Evolutionary conservation across 805 yeast species (phyloP).

Genomic region (Candida maris): DNA sequence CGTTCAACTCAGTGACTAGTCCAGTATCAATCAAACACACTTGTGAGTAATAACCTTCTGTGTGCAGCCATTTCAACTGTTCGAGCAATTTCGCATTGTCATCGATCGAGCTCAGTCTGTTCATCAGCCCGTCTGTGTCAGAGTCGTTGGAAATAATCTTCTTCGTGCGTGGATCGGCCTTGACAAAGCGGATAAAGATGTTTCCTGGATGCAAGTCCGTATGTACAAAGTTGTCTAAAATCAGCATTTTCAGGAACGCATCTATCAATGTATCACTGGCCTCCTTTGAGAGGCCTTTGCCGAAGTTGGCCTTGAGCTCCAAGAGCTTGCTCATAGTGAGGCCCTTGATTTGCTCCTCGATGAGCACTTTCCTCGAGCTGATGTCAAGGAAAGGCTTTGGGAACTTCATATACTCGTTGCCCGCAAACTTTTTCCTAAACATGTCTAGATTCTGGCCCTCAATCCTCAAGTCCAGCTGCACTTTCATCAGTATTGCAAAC

Average conservation of each 20-base stretch:
- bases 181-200: conserved; percentile 53
- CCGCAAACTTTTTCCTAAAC: conserved; percentile 66
- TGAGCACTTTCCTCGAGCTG: conserved; percentile 67
- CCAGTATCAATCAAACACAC: conserved; percentile 93
- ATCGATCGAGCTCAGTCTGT: conserved; percentile 35
- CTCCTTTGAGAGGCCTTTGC: conserved; percentile 52
- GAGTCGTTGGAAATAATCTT: conserved; percentile 41
- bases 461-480: conserved; percentile 85
- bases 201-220: conserved; percentile 98
- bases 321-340: conserved; percentile 75
- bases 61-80: conserved; percentile 45
- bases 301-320: conserved; percentile 43
- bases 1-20: conserved; percentile 82
- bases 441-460: conserved; percentile 78
- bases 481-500: conserved; percentile 77
- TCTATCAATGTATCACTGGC: conserved; percentile 81
- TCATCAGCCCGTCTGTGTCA: conserved; percentile 45
- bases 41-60: conserved; percentile 71
- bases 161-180: conserved; percentile 37
- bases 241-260: conserved; percentile 88
- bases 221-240: conserved; percentile 90
- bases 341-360: conserved; percentile 84
- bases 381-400: conserved; percentile 70
- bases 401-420: conserved; percentile 61
- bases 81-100: conserved; percentile 29